Evolutionary conservation across 495 filamentous ascomycete species (phyloP).

Genomic region (Mytilinidion resinicola): DNA sequence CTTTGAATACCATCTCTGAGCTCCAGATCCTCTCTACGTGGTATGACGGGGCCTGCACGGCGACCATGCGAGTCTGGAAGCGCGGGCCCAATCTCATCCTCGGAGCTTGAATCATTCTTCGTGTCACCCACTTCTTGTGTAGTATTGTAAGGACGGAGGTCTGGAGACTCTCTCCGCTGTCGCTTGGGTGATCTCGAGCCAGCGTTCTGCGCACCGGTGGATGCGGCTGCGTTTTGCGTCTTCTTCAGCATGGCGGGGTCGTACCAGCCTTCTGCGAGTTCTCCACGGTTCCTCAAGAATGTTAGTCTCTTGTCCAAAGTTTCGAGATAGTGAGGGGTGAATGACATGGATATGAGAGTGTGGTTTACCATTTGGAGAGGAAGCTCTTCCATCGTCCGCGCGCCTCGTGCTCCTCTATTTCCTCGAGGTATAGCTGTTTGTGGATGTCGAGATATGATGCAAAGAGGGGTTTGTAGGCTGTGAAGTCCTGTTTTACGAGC

Average conservation of each 20-base stretch:
- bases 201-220: constrained; percentile 4
- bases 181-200: background rate
- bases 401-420: constrained; percentile 61
- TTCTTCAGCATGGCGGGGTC: constrained; percentile 48
- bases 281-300: constrained; percentile 73
- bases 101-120: constrained; percentile 43
- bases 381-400: constrained; percentile 94
- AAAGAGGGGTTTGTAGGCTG: constrained; percentile 63
- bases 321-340: too few species aligned
- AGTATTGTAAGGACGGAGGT: constrained; percentile 11
- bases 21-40: constrained; percentile 66
- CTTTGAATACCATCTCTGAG: constrained; percentile 51
- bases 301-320: constrained; percentile 31
- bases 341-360: background rate
- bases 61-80: constrained; percentile 44
- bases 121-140: constrained; percentile 16
- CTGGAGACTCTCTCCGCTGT: constrained; percentile 30
- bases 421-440: constrained; percentile 61
- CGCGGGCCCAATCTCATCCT: constrained; percentile 65
- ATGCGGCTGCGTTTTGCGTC: constrained; percentile 2
- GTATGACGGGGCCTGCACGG: constrained; percentile 64
- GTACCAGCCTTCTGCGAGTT: constrained; percentile 93
- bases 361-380: constrained; percentile 69
- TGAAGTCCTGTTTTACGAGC: constrained; percentile 60
- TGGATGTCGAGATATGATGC: constrained; percentile 86